Base-by-base conservation (phyloP, 495 filamentous ascomycete genomes). In the Neurospora sp. region DNA sequence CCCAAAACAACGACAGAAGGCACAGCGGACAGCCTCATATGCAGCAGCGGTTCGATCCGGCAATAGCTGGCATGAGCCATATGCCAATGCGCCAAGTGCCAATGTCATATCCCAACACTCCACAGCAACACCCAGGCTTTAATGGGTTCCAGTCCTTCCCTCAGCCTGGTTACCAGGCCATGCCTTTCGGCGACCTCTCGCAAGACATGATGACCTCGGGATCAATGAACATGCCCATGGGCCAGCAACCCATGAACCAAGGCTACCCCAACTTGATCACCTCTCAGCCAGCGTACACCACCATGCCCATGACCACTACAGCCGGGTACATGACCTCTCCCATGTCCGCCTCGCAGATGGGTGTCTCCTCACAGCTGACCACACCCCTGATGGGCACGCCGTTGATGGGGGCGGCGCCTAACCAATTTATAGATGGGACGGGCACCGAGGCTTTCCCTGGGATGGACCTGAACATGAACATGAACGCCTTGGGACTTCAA, bases 401-500 rank as follows among this genome's bases (percentile, higher is more conserved):
- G 9, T 75, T 73, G 39, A 70, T 74, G 14, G 20, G 74, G 3
- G 44, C 72, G 8, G 10, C 44, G 18, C 69, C 74, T 20, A 73
- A 73, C 72, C 71, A 70, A 16, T 80, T 75, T 61, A 75, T 76
- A 4, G 79, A 79, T 7, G 35, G 27, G 1, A 16, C 79, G 1
- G 84, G 45, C 3, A 53, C 20, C 0, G 45, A 84, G 44, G 76
- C 79, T 3, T 85, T 84, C 9, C 82, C 82, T 2, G 75, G 75
- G 14, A 71, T 85, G 45, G 71, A 78, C 5, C 73, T 78, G 8
- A 76, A 82, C 37, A 74, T 85, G 70, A 70, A 78, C 4, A 74
- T 78, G 27, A 76, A 82, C 40, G 75, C 80, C 1, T 61, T 86
- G 38, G 83, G 83, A 2, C 78, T 85, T 31, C 84, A 83, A 69